Conservation (phyloP, 495 filamentous ascomycete genomes). For the Bryoglossum gracile region DNA sequence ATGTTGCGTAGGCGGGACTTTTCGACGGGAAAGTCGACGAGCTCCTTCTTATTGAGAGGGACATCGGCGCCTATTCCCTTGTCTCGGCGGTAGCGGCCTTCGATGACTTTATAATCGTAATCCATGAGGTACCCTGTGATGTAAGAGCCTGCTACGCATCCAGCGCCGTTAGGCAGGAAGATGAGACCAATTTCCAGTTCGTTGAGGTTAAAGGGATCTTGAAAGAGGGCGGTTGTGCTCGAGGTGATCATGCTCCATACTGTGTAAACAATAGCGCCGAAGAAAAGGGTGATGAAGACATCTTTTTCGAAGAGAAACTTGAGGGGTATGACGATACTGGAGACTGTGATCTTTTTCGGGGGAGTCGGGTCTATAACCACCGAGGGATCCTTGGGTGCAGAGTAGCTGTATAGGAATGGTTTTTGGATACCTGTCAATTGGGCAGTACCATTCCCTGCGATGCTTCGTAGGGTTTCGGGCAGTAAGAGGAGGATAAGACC, state of each 20-base stretch:
- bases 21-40: slow-evolving; percentile 29
- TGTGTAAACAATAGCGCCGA: slow-evolving; percentile 43
- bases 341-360: slow-evolving; percentile 4
- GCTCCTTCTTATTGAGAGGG: slow-evolving; percentile 10
- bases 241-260: slow-evolving; percentile 53
- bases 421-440: slow-evolving; percentile 17
- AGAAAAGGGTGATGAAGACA: slow-evolving; percentile 36
- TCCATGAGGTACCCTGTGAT: slow-evolving; percentile 53
- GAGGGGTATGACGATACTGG: slow-evolving; percentile 10
- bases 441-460: slow-evolving; percentile 44
- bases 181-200: slow-evolving; percentile 57
- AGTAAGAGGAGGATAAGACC: slow-evolving; percentile 35
- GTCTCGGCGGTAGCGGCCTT: slow-evolving; percentile 15
- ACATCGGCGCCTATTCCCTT: slow-evolving; percentile 1
- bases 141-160: slow-evolving; percentile 58
- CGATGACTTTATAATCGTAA: slow-evolving; percentile 40
- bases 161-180: slow-evolving; percentile 53
- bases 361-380: slow-evolving; percentile 1
- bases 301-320: slow-evolving; percentile 14
- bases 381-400: background rate
- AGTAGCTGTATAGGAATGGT: slow-evolving; percentile 11
- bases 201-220: slow-evolving; percentile 51
- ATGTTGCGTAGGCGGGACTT: slow-evolving; percentile 32
- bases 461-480: slow-evolving; percentile 47
- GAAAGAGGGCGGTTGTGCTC: slow-evolving; percentile 46